Conservation (phyloP, 257 asterid species). For the Plantago major region DNA sequence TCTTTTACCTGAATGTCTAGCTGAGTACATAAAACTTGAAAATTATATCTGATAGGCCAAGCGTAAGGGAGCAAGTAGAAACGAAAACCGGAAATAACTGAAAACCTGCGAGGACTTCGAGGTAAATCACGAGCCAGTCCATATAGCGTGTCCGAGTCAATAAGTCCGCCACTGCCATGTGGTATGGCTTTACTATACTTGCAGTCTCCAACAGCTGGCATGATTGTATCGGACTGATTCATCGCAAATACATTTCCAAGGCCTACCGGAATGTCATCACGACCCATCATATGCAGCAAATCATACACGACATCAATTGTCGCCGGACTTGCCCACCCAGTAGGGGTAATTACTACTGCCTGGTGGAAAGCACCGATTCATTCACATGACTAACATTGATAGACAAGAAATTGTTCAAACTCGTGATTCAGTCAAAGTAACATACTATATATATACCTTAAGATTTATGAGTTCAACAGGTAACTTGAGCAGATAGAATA, state of each 20-base stretch:
- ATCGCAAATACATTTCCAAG: slow-evolving; percentile 63
- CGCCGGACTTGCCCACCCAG: slow-evolving; percentile 92
- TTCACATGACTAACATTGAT: not conserved
- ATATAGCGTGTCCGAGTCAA: slow-evolving; percentile 80
- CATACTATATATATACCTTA: slow-evolving; percentile 38
- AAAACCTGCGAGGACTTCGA: slow-evolving; percentile 74
- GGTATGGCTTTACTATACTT: slow-evolving; percentile 71
- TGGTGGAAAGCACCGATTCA: slow-evolving; percentile 22
- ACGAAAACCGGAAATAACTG: not conserved
- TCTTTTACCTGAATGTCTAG: no score
- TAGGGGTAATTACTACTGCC: slow-evolving; percentile 76
- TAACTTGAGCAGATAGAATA: slow-evolving; percentile 69
- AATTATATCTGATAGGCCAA: not conserved
- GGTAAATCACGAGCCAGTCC: slow-evolving; percentile 77
- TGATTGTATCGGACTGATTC: slow-evolving; percentile 47
- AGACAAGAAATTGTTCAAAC: no score
- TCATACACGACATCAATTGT: slow-evolving; percentile 77
- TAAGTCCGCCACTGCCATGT: slow-evolving; percentile 74
- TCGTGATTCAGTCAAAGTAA: no score
- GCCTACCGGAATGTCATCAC: slow-evolving; percentile 82
- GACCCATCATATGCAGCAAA: slow-evolving; percentile 90
- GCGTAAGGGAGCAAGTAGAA: not conserved
- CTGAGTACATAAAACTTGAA: no score
- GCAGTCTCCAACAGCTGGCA: slow-evolving; percentile 68
- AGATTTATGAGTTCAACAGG: slow-evolving; percentile 67